A percentile compares a stretch with the other conserved stretches of the same genome.
Conservation (phyloP, 2,329 filamentous ascomycete genomes). For the Paracamarosporium sp. region DNA sequence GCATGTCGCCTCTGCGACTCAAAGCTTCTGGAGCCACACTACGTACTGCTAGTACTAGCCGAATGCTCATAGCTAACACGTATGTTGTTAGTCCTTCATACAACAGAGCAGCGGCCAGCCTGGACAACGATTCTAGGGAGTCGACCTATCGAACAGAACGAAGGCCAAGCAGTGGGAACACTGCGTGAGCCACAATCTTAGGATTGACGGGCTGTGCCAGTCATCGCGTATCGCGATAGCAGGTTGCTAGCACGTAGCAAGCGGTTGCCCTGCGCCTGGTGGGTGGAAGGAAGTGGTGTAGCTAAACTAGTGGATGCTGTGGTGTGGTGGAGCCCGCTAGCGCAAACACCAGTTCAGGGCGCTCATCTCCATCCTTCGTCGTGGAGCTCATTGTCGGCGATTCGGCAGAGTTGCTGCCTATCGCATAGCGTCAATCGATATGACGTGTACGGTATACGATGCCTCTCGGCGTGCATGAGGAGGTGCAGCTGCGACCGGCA, state of each 20-base stretch:
- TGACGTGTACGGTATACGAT: constrained; percentile 7
- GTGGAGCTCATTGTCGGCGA: background rate
- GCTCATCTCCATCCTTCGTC: background rate
- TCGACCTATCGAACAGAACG: background rate
- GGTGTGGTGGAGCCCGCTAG: background rate
- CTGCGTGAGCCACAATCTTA: background rate
- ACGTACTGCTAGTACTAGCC: background rate
- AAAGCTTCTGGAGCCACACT: background rate
- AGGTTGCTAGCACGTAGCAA: background rate
- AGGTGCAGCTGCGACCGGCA: constrained; percentile 9
- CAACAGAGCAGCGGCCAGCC: constrained; percentile 1
- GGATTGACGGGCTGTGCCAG: background rate
- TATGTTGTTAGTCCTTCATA: constrained; percentile 3
- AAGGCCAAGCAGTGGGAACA: background rate
- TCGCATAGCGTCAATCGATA: constrained; percentile 8
- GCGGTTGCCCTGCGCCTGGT: background rate
- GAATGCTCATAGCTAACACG: background rate
- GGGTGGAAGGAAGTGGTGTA: constrained; percentile 1
- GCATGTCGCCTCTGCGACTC: background rate
- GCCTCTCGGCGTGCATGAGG: constrained; percentile 7
- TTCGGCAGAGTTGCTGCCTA: background rate
- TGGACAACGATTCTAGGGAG: background rate
- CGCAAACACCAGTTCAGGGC: constrained; percentile 12
- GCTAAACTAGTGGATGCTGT: no score
- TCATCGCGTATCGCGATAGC: background rate